Percentiles rank a stretch among this genome's conserved stretches.
These are phyloP conservation scores for Apophysomyces trapeziformis DNA, from an alignment of 371 early-diverging fungal genomes.

Conservation along the genomic window DNA sequence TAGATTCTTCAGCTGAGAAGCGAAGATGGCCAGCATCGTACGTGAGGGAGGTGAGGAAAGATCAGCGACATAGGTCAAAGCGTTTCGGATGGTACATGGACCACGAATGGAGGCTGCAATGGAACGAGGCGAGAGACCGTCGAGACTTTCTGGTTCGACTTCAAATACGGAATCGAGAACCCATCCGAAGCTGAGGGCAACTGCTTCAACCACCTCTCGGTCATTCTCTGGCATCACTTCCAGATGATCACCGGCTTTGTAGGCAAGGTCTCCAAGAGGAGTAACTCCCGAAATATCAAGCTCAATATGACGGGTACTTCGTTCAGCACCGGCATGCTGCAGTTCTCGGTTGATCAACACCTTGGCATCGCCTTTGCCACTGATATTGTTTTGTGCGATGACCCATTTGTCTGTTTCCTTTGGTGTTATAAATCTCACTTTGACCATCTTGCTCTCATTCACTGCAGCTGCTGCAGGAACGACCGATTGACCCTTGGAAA, in stretches of 20 bases:
- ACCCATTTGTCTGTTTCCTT: slow-evolving; percentile 35
- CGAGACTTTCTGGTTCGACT: slow-evolving; percentile 36
- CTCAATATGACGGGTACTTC: slow-evolving; percentile 57
- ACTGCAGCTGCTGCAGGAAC: slow-evolving; percentile 35
- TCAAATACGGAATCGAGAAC: slow-evolving; percentile 60
- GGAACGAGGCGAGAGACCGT: slow-evolving; percentile 50
- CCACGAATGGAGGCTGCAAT: slow-evolving; percentile 51
- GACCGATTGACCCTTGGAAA: slow-evolving; percentile 35
- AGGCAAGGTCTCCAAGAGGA: slow-evolving; percentile 28
- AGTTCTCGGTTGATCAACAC: slow-evolving; percentile 38
- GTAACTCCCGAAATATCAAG: slow-evolving; percentile 39
- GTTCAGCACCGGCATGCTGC: slow-evolving; percentile 38
- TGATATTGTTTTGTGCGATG: slow-evolving; percentile 28
- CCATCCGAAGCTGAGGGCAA: slow-evolving; percentile 53
- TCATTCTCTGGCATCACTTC: slow-evolving; percentile 59
- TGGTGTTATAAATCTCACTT: slow-evolving; percentile 35
- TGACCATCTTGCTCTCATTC: slow-evolving; percentile 8
- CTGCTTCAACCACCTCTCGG: slow-evolving; percentile 37
- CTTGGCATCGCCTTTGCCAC: slow-evolving; percentile 33
- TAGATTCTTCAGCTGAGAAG: slow-evolving; percentile 39
- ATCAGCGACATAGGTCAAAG: slow-evolving; percentile 56
- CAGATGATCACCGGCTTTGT: slow-evolving; percentile 61
- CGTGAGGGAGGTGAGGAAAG: slow-evolving; percentile 53
- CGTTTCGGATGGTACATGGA: slow-evolving; percentile 54
- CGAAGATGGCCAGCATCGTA: slow-evolving; percentile 44